These are phyloP conservation scores for Acacia pycnantha DNA, from an alignment of 331 rosid genomes.

Conservation along the genomic window DNA sequence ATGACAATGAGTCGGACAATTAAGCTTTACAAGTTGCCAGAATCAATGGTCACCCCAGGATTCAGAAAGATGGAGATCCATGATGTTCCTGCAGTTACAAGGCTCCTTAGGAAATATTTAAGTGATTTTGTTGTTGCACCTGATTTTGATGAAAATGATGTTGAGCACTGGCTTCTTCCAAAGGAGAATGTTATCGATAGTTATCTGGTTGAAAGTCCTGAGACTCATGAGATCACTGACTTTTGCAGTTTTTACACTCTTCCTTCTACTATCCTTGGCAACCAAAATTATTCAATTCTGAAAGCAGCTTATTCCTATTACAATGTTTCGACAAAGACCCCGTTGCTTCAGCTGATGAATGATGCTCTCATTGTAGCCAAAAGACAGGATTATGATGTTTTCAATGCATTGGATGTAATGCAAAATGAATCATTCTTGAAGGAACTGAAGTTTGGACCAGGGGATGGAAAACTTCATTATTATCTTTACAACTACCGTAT, in stretches of 20 bases:
- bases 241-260: conserved; percentile 97
- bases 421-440: conserved; percentile 74
- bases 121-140: conserved; percentile 77
- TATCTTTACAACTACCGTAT: conserved; percentile 81
- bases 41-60: conserved; percentile 71
- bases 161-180: conserved; percentile 97
- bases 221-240: conserved; percentile 83
- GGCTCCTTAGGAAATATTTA: conserved; percentile 73
- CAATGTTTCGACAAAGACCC: conserved; percentile 72
- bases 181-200: conserved; percentile 78
- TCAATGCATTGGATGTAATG: conserved; percentile 98
- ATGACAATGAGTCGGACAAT: conserved; percentile 97
- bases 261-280: conserved; percentile 88
- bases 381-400: conserved; percentile 76
- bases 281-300: conserved; percentile 63
- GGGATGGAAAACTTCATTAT: conserved; percentile 93
- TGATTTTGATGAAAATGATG: conserved; percentile 88
- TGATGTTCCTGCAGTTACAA: conserved; percentile 89
- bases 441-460: conserved; percentile 92
- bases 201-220: conserved; percentile 86
- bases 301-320: conserved; percentile 95
- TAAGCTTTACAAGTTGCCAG: conserved; percentile 88
- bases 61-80: conserved; percentile 84
- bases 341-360: conserved; percentile 93
- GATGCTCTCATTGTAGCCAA: conserved; percentile 90